These are phyloP conservation scores for Friedmanniomyces simplex DNA, from an alignment of 495 filamentous ascomycete genomes.

Conservation along the genomic window DNA sequence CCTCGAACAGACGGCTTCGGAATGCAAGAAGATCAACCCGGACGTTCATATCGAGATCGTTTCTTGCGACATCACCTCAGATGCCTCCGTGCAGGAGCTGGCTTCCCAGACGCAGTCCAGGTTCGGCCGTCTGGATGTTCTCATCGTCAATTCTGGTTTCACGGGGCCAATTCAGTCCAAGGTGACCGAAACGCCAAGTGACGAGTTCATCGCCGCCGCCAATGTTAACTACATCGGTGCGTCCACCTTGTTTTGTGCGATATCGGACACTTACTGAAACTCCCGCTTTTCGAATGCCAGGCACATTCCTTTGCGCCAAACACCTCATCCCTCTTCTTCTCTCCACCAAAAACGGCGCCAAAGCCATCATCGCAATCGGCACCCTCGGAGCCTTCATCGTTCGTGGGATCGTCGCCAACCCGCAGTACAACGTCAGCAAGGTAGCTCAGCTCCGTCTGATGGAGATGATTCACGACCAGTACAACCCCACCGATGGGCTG, in stretches of 20 bases:
- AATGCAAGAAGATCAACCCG: conserved; percentile 16
- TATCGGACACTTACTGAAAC: no score
- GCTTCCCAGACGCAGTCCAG: conserved; percentile 6
- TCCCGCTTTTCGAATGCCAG: no score
- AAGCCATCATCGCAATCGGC: conserved; percentile 28
- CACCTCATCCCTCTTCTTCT: conserved; percentile 21
- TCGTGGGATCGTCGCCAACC: conserved; percentile 25
- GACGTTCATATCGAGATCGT: conserved; percentile 6
- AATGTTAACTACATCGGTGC: conserved; percentile 26
- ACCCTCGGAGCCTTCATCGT: conserved; percentile 24
- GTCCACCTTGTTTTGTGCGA: no score
- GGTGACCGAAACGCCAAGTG: conserved; percentile 14
- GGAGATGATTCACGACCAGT: conserved; percentile 24
- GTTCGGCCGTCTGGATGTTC: conserved; percentile 20
- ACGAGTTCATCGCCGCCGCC: conserved; percentile 17
- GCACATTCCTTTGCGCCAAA: conserved; percentile 22
- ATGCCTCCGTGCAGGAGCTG: conserved; percentile 8
- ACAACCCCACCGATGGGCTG: conserved; percentile 13
- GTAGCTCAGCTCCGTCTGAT: conserved; percentile 21
- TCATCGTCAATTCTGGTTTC: conserved; percentile 23
- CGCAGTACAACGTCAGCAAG: conserved; percentile 29
- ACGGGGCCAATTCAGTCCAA: conserved; percentile 25
- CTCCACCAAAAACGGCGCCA: conserved; percentile 17
- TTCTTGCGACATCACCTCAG: conserved; percentile 21
- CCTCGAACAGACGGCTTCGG: conserved; percentile 16